These are phyloP conservation scores for Hirsutella rhossiliensis DNA, from an alignment of 2,329 filamentous ascomycete species.

Conservation along the genomic window DNA sequence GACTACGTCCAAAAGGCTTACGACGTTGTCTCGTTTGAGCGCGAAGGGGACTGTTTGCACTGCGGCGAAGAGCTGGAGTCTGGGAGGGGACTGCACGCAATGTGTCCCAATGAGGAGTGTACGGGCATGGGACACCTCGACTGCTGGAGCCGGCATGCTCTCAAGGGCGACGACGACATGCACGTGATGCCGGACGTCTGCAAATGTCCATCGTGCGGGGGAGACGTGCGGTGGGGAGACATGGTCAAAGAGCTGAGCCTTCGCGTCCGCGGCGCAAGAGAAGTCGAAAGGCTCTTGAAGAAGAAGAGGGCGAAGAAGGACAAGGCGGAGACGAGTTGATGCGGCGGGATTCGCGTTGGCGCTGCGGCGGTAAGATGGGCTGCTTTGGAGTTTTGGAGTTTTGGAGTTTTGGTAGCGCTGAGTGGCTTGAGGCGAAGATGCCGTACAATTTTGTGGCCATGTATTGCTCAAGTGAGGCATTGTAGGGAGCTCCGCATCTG, in stretches of 20 bases:
- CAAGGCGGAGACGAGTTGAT: neutral
- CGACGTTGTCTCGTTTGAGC: conserved; percentile 41
- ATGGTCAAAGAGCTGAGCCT: conserved; percentile 77
- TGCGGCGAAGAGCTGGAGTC: conserved; percentile 34
- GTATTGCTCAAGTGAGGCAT: no score
- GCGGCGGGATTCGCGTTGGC: neutral
- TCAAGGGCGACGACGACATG: conserved; percentile 22
- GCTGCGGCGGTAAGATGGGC: no score
- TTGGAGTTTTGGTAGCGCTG: no score
- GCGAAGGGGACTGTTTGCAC: conserved; percentile 41
- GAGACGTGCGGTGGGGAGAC: conserved; percentile 54
- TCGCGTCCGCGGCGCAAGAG: conserved; percentile 56
- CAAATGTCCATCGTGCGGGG: conserved; percentile 57
- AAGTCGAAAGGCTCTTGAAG: conserved; percentile 58
- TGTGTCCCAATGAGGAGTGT: conserved; percentile 42
- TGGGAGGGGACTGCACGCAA: conserved; percentile 39
- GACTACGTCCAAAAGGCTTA: conserved; percentile 43
- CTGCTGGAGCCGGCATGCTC: conserved; percentile 45
- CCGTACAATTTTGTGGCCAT: no score
- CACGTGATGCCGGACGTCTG: conserved; percentile 56
- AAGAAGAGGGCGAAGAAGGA: conserved; percentile 22
- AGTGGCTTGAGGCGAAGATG: no score
- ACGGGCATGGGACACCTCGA: conserved; percentile 46
- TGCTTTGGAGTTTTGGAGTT: no score
- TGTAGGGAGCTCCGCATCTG: no score